Evolutionary conservation across 2,329 filamentous ascomycete genomes (phyloP), one percentile per base, ranked within the genome.

Genomic region (Colletotrichum cereale): DNA sequence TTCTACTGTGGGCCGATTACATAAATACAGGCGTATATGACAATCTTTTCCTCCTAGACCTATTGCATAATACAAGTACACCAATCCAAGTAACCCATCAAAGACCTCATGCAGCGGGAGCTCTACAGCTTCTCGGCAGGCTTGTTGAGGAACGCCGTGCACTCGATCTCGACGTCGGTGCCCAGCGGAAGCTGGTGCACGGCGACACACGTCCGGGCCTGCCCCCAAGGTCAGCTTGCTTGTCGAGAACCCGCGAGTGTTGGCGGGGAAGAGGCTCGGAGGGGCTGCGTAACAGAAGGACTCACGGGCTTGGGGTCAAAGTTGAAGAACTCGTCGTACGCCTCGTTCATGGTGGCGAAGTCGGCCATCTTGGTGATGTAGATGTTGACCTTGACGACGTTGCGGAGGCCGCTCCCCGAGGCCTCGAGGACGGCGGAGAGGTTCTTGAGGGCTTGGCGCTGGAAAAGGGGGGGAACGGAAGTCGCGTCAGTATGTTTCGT

Each of bases 121-220:
- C 14, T 31, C 24, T 47, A 72, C 24, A 72, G 58, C 69, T 72
- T 72, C 66, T 72, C 58, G n/a, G 58, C 58, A 31, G 69, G 65
- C 58, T 62, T 67, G 58, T 73, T 57, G 26, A 67, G 63, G 47
- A 73, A 67, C 4, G 77, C 77, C 10, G 91, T 90, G 78, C 89
- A 92, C 83, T 95, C 92, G 78, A 95, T 93, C 84, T 94, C 92
- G 11, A 95, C 89, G 69, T 91, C 88, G 4, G 92, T 91, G 14
- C 88, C 87, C 77, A 92, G 87, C 1, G 92, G 92, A 75, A 95
- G 82, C 78, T 92, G 87, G 80, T 92, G 89, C 16, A 94, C 93
- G 0, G 92, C 92, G 34, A 95, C 91, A 78, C 92, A 95, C 62
- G 89, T 92, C 70, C 91, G 81, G 58, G 81, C 83, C 83, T 85